Conservation (phyloP, 2,329 filamentous ascomycete genomes). For the Neopestalotiopsis rosae region DNA sequence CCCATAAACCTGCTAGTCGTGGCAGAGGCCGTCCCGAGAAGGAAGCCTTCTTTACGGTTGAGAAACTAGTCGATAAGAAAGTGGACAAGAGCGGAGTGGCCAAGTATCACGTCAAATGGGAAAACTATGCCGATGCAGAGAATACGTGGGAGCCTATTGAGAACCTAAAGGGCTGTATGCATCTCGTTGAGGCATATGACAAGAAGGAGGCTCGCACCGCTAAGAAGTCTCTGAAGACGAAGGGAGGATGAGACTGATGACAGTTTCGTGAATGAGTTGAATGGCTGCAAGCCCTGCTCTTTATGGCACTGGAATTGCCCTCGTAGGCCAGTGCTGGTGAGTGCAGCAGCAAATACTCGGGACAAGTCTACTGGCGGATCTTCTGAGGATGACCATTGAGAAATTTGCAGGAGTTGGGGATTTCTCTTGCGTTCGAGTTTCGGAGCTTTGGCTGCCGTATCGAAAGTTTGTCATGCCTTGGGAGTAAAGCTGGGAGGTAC, state of each 20-base stretch:
- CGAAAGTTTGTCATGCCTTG: no score
- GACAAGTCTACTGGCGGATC: no score
- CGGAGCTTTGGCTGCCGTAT: no score
- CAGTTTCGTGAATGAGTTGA: background rate
- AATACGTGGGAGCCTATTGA: slow-evolving; percentile 14
- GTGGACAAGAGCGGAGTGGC: background rate
- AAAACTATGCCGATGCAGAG: background rate
- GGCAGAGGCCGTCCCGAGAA: background rate
- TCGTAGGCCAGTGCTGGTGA: no score
- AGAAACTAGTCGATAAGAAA: slow-evolving; percentile 8
- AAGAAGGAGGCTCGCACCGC: background rate
- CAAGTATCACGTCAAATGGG: slow-evolving; percentile 8
- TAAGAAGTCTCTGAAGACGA: background rate
- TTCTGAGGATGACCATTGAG: no score
- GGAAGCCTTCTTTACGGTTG: background rate
- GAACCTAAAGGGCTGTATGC: background rate
- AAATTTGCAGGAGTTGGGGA: no score
- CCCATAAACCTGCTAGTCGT: background rate
- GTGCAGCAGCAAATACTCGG: no score
- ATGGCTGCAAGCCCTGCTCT: background rate
- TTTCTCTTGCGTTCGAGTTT: no score
- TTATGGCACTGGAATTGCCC: no score
- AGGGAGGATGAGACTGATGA: background rate
- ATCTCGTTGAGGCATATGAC: slow-evolving; percentile 3
- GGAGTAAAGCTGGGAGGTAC: no score